Evolutionary conservation across 306 rosid species (phyloP).

Genomic region (Malus fusca): DNA sequence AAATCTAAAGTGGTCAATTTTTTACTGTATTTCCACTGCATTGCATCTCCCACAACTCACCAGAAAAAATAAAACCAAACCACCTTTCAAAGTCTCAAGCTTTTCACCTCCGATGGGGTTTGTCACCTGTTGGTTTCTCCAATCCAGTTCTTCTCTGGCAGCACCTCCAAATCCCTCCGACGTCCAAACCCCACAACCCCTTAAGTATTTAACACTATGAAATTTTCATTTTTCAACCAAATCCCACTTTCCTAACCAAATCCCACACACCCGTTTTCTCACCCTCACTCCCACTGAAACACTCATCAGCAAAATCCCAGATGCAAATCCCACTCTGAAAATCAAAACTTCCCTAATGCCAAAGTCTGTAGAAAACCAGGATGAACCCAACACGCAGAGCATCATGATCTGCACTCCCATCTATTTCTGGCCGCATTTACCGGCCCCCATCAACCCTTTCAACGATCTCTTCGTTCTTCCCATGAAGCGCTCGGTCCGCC

Average conservation of each 20-base stretch:
- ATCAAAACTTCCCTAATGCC: slow-evolving; percentile 30
- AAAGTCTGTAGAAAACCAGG: slow-evolving; percentile 25
- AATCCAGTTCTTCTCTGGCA: background rate
- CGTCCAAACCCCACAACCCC: background rate
- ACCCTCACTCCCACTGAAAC: background rate
- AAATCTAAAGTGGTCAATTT: background rate
- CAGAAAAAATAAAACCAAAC: background rate
- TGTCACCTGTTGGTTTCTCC: background rate
- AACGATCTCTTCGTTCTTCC: slow-evolving; percentile 20
- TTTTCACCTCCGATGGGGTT: background rate
- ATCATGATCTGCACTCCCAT: slow-evolving; percentile 30
- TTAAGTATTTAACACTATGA: background rate
- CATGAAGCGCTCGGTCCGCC: slow-evolving; percentile 76
- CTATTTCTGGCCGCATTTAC: slow-evolving; percentile 38
- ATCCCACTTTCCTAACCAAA: slow-evolving; percentile 9
- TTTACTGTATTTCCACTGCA: background rate
- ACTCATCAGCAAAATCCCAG: background rate
- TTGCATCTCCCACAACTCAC: background rate
- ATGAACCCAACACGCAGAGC: slow-evolving; percentile 44
- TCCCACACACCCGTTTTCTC: background rate
- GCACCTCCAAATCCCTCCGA: background rate
- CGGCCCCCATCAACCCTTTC: slow-evolving; percentile 17
- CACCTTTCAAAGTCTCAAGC: background rate
- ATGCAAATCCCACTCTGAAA: background rate
- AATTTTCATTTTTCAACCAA: slow-evolving; percentile 11